Evolutionary conservation across 192 early-diverging fungal genomes (phyloP).

Genomic region (Backusella morwellensis): DNA sequence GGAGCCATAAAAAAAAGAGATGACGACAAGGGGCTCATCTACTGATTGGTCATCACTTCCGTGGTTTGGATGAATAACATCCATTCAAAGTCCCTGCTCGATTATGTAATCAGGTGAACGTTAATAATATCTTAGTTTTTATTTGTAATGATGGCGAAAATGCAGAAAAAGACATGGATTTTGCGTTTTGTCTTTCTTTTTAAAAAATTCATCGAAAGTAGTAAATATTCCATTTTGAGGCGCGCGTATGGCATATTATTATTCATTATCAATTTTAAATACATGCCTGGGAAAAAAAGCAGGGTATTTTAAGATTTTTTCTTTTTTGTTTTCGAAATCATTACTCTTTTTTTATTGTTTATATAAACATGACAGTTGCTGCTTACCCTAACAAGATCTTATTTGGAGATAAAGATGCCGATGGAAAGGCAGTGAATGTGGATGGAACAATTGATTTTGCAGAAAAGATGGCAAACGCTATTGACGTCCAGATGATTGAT

Average conservation of each 20-base stretch:
- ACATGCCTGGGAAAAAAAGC: neutral
- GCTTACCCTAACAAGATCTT: neutral
- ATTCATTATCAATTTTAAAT: neutral
- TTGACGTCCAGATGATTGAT: conserved; percentile 62
- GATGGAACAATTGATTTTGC: neutral
- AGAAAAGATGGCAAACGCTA: conserved; percentile 32
- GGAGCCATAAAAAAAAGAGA: neutral
- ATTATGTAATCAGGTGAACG: neutral
- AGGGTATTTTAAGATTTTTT: neutral
- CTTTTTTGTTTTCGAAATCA: neutral
- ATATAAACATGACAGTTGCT: neutral
- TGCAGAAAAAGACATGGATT: neutral
- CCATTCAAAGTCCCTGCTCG: neutral
- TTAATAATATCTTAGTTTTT: neutral
- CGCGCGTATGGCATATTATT: neutral
- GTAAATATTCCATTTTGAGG: neutral
- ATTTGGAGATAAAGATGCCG: neutral
- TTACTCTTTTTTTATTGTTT: neutral
- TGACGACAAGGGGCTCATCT: neutral
- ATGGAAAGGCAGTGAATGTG: neutral
- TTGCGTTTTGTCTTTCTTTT: neutral
- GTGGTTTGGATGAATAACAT: neutral
- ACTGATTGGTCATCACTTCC: neutral
- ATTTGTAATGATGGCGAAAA: neutral
- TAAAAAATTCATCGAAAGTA: neutral